A percentile compares a stretch with the other conserved stretches of the same genome.
Evolutionary conservation across 345 rosid genomes (phyloP).

Genomic region (Eucalyptus tenuipes): DNA sequence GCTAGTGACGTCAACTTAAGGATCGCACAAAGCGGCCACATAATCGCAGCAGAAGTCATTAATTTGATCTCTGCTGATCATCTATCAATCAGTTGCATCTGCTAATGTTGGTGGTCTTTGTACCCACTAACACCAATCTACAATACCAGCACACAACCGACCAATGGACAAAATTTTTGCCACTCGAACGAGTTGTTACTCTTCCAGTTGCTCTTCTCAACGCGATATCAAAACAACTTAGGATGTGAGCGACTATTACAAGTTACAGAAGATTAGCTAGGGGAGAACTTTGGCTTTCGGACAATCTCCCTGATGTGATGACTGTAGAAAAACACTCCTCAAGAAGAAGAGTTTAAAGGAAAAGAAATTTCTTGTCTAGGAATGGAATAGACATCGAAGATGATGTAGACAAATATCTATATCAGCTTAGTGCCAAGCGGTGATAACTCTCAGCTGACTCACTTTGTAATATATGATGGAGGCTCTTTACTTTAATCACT

Average conservation of each 20-base stretch:
- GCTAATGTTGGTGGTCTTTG: neutral
- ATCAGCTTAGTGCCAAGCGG: neutral
- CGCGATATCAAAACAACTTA: neutral
- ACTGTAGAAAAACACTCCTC: neutral
- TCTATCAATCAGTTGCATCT: neutral
- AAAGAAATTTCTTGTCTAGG: neutral
- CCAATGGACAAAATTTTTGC: neutral
- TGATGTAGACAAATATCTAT: neutral
- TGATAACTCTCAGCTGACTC: neutral
- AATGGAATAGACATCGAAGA: neutral
- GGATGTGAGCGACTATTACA: neutral
- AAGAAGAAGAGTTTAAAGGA: neutral
- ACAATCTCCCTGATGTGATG: neutral
- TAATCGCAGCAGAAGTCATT: neutral
- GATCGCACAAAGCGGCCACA: neutral
- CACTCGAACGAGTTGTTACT: neutral
- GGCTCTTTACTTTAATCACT: neutral
- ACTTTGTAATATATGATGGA: neutral
- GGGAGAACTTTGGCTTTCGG: neutral
- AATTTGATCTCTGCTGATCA: neutral
- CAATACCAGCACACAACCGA: neutral
- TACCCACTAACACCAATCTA: neutral
- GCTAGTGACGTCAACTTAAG: neutral
- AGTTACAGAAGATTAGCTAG: neutral
- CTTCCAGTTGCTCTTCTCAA: neutral